These are phyloP conservation scores for Emydomyces testavorans DNA, from an alignment of 2,329 filamentous ascomycete genomes.

Conservation along the genomic window DNA sequence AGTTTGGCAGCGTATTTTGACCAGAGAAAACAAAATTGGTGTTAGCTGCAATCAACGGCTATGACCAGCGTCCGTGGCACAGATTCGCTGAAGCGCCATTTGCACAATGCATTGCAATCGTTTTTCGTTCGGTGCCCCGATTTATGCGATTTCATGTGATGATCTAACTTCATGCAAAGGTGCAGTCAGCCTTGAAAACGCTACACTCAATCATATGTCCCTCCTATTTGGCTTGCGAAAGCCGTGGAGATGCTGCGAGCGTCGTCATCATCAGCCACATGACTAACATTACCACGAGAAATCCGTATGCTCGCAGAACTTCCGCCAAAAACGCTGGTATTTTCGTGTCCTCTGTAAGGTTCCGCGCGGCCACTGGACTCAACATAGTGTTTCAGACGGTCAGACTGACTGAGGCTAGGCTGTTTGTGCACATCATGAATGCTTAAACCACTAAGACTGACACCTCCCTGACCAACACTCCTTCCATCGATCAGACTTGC, in stretches of 20 bases:
- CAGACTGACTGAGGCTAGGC: slow-evolving; percentile 65
- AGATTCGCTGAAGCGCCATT: background rate
- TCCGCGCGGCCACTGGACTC: slow-evolving; percentile 65
- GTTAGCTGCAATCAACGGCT: background rate
- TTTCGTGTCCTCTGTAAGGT: slow-evolving; percentile 42
- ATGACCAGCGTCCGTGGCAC: background rate
- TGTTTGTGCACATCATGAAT: slow-evolving; percentile 60
- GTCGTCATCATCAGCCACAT: slow-evolving; percentile 63
- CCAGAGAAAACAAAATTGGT: slow-evolving; percentile 1
- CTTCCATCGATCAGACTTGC: slow-evolving; percentile 65
- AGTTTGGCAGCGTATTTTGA: background rate
- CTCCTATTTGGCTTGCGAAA: slow-evolving; percentile 86
- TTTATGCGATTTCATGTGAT: slow-evolving; percentile 8
- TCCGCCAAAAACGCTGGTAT: slow-evolving; percentile 54
- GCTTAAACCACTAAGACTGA: slow-evolving; percentile 74
- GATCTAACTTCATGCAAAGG: background rate
- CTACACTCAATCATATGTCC: slow-evolving; percentile 46
- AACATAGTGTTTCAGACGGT: slow-evolving; percentile 88
- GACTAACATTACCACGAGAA: slow-evolving; percentile 34
- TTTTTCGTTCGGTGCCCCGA: background rate
- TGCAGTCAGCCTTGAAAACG: background rate
- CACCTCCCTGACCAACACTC: slow-evolving; percentile 65
- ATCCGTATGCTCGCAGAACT: slow-evolving; percentile 44
- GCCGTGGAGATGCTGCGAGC: slow-evolving; percentile 92
- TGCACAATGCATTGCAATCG: background rate